Evolutionary conservation across 331 rosid genomes (phyloP), one percentile per base, ranked within the genome.

Genomic region (Dryas integrifolia): DNA sequence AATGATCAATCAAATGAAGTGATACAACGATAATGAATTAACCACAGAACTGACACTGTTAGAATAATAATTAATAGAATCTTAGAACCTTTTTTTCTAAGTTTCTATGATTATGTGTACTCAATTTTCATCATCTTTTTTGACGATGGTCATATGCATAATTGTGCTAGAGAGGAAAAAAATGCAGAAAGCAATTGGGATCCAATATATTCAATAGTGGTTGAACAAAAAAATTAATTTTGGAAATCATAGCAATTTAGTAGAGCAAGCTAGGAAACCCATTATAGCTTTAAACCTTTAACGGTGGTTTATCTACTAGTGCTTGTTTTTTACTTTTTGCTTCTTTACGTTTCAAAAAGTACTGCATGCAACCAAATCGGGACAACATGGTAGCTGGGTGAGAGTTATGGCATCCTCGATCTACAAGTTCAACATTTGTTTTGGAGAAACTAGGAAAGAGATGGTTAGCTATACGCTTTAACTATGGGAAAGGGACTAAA

Each of bases 241-340:
- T 46, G 69, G 39, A 13, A 43, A 49, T 7, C 30, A 61, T n/a
- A 24, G 14, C 55, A 13, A 30, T 61, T 66, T 30, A 10, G 48
- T 30, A 6, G 61, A 72, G 57, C 62, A 38, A 18, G 24, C 24
- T 21, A 21, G 55, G 38, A n/a, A 58, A 56, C 18, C 15, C 47
- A 45, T 44, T 44, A 7, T 14, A 4, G 14, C 18, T 50, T 50
- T 14, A 30, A 30, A 30, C 35, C 35, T 62, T 18, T 41, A 3
- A 18, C 1, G 74, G 68, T 71, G 58, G 84, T 65, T 76, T 65
- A 80, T 76, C 74, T 55, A 76, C 66, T 30, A 6, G 55, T 18
- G 48, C 44, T 35, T 40, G 2, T 62, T 58, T 50, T 5, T 38
- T 18, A 1, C 2, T 7, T 18, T 68, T 51, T 41, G 38, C 21